Evolutionary conservation across 768 basidiomycete species (phyloP), one percentile per base, ranked within the genome.

Genomic region (Lentinus brumalis): DNA sequence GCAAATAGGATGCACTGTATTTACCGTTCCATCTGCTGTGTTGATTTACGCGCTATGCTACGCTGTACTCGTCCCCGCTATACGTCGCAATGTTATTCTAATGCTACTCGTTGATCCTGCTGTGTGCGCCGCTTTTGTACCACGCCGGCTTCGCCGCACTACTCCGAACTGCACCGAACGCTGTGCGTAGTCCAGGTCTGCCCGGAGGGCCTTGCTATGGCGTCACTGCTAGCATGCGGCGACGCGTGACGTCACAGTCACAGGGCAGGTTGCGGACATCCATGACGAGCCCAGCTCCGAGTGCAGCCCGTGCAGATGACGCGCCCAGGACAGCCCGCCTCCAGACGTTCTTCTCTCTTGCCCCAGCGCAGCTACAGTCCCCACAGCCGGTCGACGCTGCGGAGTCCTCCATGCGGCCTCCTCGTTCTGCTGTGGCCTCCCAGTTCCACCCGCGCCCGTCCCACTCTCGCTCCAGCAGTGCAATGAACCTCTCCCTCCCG

Each of bases 231-330:
- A n/a, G n/a, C n/a, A n/a, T n/a, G n/a, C n/a, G n/a, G n/a, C 21
- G 55, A 50, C 51, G 60, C 56, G 60, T 61, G 60, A 61, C 56
- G 55, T 61, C 60, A 61, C 55, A 18, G 60, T 61, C 55, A 61
- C 60, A 21, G 18, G 15, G 15, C 32, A 14, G 16, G 14, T 53
- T 59, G 50, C 18, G 14, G 30, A 29, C 45, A 53, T 40, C 44
- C 30, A 18, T 29, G 31, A 15, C 35, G 31, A 31, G 32, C 57
- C 26, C 44, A n/a, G 21, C 29, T 49, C 26, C 32, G 10, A n/a
- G 16, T 32, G 46, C 16, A 18, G 35, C 56, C 47, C n/a, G 21
- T 11, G 21, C 46, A 30, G 11, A 15, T 31, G 46, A 4, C 5
- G 21, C 46, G 8, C 29, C 49, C 16, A 11, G n/a, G 26, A 14